Percentiles rank a stretch among this genome's conserved stretches.
Conservation (phyloP, 306 rosid species). For the Hylodesmum podocarpum region DNA sequence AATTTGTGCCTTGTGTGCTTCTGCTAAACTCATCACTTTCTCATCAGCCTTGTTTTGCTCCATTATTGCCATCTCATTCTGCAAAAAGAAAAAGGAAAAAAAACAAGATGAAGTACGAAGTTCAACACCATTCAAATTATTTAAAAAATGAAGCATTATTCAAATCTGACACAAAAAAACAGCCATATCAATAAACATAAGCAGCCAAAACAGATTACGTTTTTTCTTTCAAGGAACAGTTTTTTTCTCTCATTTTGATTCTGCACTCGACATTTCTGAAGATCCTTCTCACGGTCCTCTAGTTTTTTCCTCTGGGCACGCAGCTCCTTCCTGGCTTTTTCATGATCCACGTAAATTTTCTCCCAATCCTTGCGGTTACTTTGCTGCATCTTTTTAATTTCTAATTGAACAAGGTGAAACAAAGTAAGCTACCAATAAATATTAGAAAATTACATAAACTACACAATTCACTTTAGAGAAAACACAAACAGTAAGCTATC, state of each 20-base stretch:
- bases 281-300: constrained; percentile 45
- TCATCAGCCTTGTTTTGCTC: constrained; percentile 74
- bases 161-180: constrained; percentile 8
- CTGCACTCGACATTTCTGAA: constrained; percentile 45
- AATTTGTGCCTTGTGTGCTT: constrained; percentile 54
- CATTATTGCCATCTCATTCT: constrained; percentile 69
- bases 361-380: constrained; percentile 23
- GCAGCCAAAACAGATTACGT: constrained; percentile 43
- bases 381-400: constrained; percentile 49
- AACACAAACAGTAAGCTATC: neutral
- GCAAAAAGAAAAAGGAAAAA: constrained; percentile 12
- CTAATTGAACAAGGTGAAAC: constrained; percentile 38
- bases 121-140: neutral
- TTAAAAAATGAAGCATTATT: neutral
- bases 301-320: constrained; percentile 50
- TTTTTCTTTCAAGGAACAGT: constrained; percentile 45
- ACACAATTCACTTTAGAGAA: neutral
- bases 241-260: constrained; percentile 57
- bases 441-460: constrained; percentile 6
- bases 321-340: constrained; percentile 41
- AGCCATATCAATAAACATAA: neutral
- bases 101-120: neutral
- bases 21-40: constrained; percentile 55
- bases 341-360: constrained; percentile 46
- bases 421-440: constrained; percentile 19